Conservation (phyloP, 2,329 filamentous ascomycete species). For the Mariannaea elegans region DNA sequence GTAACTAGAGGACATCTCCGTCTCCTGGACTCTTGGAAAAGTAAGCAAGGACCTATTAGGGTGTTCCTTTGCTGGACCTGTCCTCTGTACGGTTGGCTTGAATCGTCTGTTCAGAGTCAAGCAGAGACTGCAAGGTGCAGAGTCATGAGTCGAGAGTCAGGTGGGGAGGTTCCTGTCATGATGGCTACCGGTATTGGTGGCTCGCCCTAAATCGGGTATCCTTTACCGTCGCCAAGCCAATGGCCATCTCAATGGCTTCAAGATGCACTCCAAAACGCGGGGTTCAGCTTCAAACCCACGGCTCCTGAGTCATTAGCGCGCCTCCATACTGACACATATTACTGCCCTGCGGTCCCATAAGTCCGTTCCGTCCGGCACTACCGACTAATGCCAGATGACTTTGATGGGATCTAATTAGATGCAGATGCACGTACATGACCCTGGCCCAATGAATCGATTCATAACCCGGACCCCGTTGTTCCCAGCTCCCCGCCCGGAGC, state of each 20-base stretch:
- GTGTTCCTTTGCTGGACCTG: not conserved
- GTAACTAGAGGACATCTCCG: slow-evolving; percentile 1
- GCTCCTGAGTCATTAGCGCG: slow-evolving; percentile 25
- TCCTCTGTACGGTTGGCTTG: too few species aligned
- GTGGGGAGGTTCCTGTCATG: not conserved
- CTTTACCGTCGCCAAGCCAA: slow-evolving; percentile 18
- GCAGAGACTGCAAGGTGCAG: not conserved
- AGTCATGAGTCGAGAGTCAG: slow-evolving; percentile 13
- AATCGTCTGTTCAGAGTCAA: slow-evolving; percentile 13
- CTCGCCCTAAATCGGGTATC: slow-evolving; percentile 17
- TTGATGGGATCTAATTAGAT: not conserved
- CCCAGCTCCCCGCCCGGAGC: too few species aligned
- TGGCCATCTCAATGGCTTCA: not conserved
- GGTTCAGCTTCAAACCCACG: not conserved
- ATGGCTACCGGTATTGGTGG: not conserved
- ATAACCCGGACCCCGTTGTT: too few species aligned
- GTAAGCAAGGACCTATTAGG: not conserved
- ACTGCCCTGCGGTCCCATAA: not conserved
- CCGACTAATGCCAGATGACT: not conserved
- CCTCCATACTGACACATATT: not conserved
- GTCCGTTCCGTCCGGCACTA: not conserved
- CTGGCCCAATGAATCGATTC: too few species aligned
- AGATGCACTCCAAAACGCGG: slow-evolving; percentile 9
- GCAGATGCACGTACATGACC: not conserved
- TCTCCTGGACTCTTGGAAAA: not conserved